Conservation (phyloP, 1,284 basidiomycete species). For the Leccinum solheimii region DNA sequence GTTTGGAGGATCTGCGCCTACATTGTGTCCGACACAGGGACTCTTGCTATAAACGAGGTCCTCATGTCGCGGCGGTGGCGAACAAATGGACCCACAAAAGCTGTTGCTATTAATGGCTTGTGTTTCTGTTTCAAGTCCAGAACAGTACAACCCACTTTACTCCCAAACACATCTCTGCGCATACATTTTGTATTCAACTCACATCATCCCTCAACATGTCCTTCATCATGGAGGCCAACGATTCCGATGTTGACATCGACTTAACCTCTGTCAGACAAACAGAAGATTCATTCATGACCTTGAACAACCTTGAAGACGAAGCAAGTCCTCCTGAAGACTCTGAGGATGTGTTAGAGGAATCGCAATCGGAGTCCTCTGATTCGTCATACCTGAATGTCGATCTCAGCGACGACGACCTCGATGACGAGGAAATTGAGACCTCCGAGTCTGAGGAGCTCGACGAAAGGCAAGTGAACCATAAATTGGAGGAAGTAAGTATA, state of each 20-base stretch:
- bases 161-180: not conserved
- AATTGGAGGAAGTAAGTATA: conserved; percentile 17
- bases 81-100: conserved; percentile 23
- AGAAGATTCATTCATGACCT: conserved; percentile 18
- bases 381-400: conserved; percentile 24
- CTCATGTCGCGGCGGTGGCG: conserved; percentile 1
- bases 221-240: conserved; percentile 17
- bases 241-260: conserved; percentile 14
- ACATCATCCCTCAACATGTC: conserved; percentile 15
- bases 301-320: conserved; percentile 10
- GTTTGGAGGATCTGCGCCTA: conserved; percentile 18
- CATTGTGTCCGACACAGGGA: conserved; percentile 1
- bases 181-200: not conserved
- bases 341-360: conserved; percentile 12
- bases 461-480: conserved; percentile 8
- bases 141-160: not conserved
- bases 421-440: conserved; percentile 19
- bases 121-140: not conserved
- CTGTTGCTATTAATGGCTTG: conserved; percentile 13
- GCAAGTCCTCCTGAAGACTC: not conserved
- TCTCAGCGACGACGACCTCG: conserved; percentile 12
- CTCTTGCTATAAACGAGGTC: not conserved
- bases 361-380: conserved; percentile 21
- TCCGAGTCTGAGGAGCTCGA: conserved; percentile 20
- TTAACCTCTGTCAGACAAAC: not conserved